Percentiles rank a stretch among this genome's conserved stretches.
Conservation (phyloP, 331 rosid species). For the Rosa hybrid region DNA sequence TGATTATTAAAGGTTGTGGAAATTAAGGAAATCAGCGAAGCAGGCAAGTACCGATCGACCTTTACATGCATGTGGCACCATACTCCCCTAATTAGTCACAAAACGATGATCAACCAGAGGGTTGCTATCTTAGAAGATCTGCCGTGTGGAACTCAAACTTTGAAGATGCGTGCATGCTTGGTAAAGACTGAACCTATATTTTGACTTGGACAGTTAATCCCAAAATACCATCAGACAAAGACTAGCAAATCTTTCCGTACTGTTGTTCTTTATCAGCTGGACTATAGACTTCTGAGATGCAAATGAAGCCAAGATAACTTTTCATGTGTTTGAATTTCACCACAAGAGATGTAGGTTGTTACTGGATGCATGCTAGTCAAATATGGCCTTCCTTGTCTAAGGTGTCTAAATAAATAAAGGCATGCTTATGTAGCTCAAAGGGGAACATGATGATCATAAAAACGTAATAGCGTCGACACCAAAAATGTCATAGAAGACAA, state of each 20-base stretch:
- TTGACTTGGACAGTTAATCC: constrained; percentile 2
- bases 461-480: background rate
- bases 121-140: constrained; percentile 18
- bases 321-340: background rate
- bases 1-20: background rate
- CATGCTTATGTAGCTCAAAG: background rate
- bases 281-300: constrained; percentile 6
- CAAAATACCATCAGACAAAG: background rate
- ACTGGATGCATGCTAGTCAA: background rate
- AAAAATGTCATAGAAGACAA: background rate
- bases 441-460: background rate
- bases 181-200: background rate
- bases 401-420: background rate
- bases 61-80: background rate
- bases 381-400: background rate
- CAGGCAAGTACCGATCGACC: background rate
- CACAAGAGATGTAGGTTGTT: background rate
- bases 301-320: background rate
- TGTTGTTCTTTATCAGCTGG: background rate
- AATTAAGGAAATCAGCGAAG: background rate
- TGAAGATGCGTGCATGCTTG: background rate
- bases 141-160: constrained; percentile 43
- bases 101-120: background rate
- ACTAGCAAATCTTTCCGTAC: background rate
- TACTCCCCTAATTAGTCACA: background rate